Conservation (phyloP, 208 protist species). For the Leishmania mexicana region DNA sequence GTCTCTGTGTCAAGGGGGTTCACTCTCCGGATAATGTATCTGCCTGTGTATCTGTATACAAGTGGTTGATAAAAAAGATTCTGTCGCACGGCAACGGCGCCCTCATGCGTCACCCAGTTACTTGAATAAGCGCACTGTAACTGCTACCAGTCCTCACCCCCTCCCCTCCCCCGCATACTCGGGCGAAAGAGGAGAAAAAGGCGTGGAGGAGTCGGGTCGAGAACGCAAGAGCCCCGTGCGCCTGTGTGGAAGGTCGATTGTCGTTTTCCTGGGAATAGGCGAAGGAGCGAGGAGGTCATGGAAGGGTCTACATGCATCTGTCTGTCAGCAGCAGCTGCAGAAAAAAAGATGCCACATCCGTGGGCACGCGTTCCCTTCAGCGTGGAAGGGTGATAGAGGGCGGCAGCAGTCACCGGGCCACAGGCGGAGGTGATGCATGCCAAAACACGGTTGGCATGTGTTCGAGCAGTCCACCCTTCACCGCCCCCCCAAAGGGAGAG, state of each 20-base stretch:
- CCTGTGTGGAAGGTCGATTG: background rate
- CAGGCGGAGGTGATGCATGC: background rate
- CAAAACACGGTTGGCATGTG: too few species aligned
- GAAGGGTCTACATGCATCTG: background rate
- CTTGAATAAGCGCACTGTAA: background rate
- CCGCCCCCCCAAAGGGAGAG: background rate
- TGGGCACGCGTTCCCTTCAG: background rate
- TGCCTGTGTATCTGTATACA: constrained; percentile 1
- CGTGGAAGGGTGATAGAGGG: background rate
- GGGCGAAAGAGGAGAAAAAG: background rate
- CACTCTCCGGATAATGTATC: background rate
- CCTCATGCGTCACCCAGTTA: background rate
- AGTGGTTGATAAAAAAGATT: background rate
- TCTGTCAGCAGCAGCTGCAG: background rate
- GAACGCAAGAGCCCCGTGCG: background rate
- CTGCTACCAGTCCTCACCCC: background rate
- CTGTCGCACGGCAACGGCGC: background rate
- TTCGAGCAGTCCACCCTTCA: background rate
- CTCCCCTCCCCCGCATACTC: background rate
- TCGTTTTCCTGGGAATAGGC: background rate
- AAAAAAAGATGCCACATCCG: background rate
- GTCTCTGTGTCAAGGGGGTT: background rate
- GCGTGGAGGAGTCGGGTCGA: background rate
- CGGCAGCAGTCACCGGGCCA: background rate
- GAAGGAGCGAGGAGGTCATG: background rate